Evolutionary conservation across 257 asterid genomes (phyloP), one percentile per base, ranked within the genome.

Genomic region (Agastache rugosa): DNA sequence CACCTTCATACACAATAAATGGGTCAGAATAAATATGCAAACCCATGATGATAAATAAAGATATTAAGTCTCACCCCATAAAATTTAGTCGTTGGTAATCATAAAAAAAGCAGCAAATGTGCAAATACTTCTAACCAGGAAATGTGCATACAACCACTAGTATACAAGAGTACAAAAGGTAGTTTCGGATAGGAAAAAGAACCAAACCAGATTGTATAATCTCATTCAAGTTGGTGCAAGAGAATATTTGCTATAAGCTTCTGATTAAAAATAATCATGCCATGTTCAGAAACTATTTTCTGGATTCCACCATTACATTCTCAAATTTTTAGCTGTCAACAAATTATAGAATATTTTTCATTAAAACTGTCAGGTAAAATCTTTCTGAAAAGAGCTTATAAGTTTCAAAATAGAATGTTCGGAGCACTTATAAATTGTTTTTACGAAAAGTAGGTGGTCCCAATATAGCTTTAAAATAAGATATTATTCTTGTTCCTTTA

Each of bases 1-100:
- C 83, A 91, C 97, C 96, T 91, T 79, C 75, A 79, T 31, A 35
- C 31, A 58, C 63, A 80, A 77, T 6, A 56, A 60, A 31, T 27
- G 4, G 64, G 68, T 14, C 47, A 50, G 15, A 54, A 22, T 27
- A 10, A 6, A 14, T 15, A 29, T 6, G 9, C 19, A 34, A 59
- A 58, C 27, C 59, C 63, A 29, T 20, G 37, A 0, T 7, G 45
- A 14, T 15, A 42, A 55, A 42, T 8, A 29, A 10, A 9, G 12
- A 2, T 19, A 9, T 2, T 20, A 3, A 5, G 19, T 11, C 8
- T 22, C 34, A 9, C 22, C 8, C 0, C 34, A 22, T n/a, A 8
- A 61, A 5, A 3, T 48, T 70, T 29, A n/a, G 42, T 3, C 2
- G 16, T 16, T 8, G 8, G 27, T n/a, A 35, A 45, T 29, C 37